Percentiles rank a stretch among this genome's conserved stretches.
Conservation (phyloP, 192 early-diverging fungal species). For the Podila horticola region DNA sequence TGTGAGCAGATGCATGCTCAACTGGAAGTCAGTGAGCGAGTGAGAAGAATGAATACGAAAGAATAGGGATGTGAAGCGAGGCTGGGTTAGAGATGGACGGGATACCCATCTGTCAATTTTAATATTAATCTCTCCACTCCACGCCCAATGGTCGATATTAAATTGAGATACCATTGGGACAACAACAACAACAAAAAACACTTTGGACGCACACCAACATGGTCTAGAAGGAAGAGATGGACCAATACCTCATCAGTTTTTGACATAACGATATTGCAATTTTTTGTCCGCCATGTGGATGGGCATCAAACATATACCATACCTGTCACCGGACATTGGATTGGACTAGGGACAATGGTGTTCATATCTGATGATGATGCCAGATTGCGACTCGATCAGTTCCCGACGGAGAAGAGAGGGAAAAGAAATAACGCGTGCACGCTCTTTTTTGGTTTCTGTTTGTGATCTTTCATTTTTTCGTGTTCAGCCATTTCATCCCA, state of each 20-base stretch:
- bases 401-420: conserved; percentile 4
- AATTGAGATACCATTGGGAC: too few relatives aligned
- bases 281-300: background rate
- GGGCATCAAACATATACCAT: too few relatives aligned
- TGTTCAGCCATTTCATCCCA: too few relatives aligned
- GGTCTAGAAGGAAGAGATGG: background rate
- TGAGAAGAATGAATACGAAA: background rate
- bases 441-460: too few relatives aligned
- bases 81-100: too few relatives aligned
- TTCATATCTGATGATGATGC: background rate
- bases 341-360: background rate
- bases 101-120: too few relatives aligned
- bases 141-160: too few relatives aligned
- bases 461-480: too few relatives aligned
- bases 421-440: background rate
- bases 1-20: background rate
- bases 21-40: background rate
- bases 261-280: background rate
- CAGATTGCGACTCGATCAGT: background rate
- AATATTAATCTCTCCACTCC: too few relatives aligned
- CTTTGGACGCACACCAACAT: too few relatives aligned
- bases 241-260: background rate
- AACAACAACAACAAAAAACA: too few relatives aligned
- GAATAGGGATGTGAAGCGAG: background rate
- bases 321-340: too few relatives aligned